Conservation (phyloP, 768 basidiomycete genomes). For the Candolleomyces aberdarensis region DNA sequence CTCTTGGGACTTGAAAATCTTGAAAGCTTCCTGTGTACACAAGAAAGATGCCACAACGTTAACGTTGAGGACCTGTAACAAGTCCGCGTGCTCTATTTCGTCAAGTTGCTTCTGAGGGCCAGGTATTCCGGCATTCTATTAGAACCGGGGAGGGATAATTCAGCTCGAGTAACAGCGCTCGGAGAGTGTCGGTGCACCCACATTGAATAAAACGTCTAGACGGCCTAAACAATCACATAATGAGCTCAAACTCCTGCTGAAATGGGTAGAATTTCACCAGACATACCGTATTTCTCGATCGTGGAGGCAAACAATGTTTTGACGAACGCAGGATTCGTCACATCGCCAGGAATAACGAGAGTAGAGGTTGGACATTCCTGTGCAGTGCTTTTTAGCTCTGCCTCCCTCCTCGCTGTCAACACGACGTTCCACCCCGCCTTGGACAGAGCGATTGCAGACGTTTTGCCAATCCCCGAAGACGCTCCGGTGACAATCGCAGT, state of each 20-base stretch:
- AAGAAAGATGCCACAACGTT: conserved; percentile 75
- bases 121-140: conserved; percentile 72
- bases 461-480: conserved; percentile 71
- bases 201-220: conserved; percentile 80
- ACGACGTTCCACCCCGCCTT: conserved; percentile 66
- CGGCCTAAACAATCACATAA: conserved; percentile 39
- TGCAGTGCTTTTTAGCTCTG: conserved; percentile 57
- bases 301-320: conserved; percentile 52
- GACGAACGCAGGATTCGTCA: conserved; percentile 63
- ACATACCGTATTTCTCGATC: conserved; percentile 45
- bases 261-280: neutral
- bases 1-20: conserved; percentile 65
- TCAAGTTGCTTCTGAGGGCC: conserved; percentile 52
- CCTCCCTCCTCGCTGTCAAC: conserved; percentile 58
- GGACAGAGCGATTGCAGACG: conserved; percentile 66
- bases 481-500: conserved; percentile 40
- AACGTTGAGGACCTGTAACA: conserved; percentile 62
- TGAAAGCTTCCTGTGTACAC: conserved; percentile 74
- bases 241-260: neutral
- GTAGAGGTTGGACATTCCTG: conserved; percentile 35
- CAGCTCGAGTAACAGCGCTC: neutral
- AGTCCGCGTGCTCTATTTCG: conserved; percentile 55
- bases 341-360: conserved; percentile 59
- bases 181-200: conserved; percentile 24
- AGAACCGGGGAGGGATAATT: neutral